Percentiles rank a stretch among this genome's conserved stretches.
These are phyloP conservation scores for Exserohilum rostratum DNA, from an alignment of 2,329 filamentous ascomycete genomes.

Conservation along the genomic window DNA sequence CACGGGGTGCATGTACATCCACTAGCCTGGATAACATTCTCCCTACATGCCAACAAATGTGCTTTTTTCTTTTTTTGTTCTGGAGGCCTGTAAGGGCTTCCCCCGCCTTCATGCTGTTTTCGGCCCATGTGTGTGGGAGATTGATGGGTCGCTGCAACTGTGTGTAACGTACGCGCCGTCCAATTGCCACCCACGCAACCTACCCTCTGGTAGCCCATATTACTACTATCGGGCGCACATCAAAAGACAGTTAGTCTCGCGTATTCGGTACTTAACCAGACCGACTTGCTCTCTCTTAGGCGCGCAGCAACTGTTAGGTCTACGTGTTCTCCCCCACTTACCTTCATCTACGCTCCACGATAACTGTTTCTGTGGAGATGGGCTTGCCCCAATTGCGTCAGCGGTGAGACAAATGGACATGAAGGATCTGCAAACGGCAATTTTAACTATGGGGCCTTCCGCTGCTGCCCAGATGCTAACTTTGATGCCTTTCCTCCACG, in stretches of 20 bases:
- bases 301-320: background rate
- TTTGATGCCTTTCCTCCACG: background rate
- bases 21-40: too few relatives aligned
- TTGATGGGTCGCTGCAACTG: too few relatives aligned
- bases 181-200: too few relatives aligned
- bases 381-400: background rate
- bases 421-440: background rate
- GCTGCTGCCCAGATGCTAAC: background rate
- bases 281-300: background rate
- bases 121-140: background rate
- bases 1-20: background rate
- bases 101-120: background rate
- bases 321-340: background rate
- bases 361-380: background rate
- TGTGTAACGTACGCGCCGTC: too few relatives aligned
- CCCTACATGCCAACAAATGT: background rate
- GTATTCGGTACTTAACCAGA: background rate
- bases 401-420: background rate
- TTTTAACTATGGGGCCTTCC: background rate
- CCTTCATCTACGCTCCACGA: background rate
- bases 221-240: background rate
- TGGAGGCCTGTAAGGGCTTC: background rate
- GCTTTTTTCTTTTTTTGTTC: background rate
- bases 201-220: too few relatives aligned
- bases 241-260: background rate